Conservation (phyloP, 257 asterid genomes). For the Fraxinus anomala region DNA sequence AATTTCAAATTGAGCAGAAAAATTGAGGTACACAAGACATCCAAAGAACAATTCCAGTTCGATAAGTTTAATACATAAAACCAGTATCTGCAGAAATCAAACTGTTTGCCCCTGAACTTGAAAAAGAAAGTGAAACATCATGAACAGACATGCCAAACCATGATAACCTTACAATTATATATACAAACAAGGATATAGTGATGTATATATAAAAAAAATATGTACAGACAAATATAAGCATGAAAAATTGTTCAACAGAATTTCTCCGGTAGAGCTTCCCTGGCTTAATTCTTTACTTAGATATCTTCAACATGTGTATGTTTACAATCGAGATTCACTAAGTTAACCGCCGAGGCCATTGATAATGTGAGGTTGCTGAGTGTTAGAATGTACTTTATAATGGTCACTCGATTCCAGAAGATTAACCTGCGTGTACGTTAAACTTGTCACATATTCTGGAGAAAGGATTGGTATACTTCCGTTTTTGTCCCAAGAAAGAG, state of each 20-base stretch:
- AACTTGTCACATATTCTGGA: conserved; percentile 25
- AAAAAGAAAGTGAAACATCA: not conserved
- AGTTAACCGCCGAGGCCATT: conserved; percentile 71
- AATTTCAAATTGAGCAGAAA: no score
- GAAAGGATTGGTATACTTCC: not conserved
- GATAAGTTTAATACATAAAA: not conserved
- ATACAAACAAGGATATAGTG: not conserved
- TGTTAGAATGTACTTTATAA: conserved; percentile 44
- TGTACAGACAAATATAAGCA: not conserved
- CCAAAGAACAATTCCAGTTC: no score
- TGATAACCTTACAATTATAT: not conserved
- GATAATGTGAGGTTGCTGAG: conserved; percentile 40
- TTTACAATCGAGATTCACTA: conserved; percentile 7
- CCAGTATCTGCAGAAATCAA: not conserved
- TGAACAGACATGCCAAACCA: not conserved
- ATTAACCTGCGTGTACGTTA: conserved; percentile 58
- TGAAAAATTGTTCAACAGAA: not conserved
- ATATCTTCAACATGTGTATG: not conserved
- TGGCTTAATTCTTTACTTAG: not conserved
- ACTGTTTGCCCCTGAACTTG: not conserved
- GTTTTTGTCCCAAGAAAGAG: not conserved
- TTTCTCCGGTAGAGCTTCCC: not conserved
- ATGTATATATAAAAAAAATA: not conserved
- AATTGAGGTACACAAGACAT: not conserved
- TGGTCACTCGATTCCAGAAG: conserved; percentile 58